Conservation (phyloP, 495 filamentous ascomycete genomes). For the Evansstolkia leycettana region DNA sequence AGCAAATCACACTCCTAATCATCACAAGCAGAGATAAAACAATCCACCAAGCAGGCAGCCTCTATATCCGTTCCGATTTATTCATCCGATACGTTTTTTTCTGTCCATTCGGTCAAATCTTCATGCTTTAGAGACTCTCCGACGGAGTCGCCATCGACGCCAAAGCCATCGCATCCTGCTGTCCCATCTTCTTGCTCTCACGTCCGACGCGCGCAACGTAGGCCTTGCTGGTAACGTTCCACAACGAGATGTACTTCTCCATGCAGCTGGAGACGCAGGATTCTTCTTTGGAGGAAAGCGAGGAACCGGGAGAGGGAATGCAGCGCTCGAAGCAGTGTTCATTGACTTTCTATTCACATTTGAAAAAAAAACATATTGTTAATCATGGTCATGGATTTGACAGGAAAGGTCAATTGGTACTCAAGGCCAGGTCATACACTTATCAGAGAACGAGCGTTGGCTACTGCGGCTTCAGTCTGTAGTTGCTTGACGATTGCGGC, state of each 20-base stretch:
- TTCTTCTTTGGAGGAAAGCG: slow-evolving; percentile 59
- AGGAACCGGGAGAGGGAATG: slow-evolving; percentile 69
- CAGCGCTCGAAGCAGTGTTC: slow-evolving; percentile 93
- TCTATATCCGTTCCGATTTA: too few species aligned
- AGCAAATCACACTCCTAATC: slow-evolving; percentile 1
- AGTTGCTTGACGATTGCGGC: slow-evolving; percentile 59
- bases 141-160: slow-evolving; percentile 12
- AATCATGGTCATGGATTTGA: neutral
- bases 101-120: too few species aligned
- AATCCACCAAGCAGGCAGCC: too few species aligned
- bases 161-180: slow-evolving; percentile 16
- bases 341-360: slow-evolving; percentile 90
- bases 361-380: neutral
- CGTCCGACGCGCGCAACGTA: slow-evolving; percentile 65
- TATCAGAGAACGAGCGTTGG: slow-evolving; percentile 64
- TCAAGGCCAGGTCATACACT: slow-evolving; percentile 48
- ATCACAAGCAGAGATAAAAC: too few species aligned
- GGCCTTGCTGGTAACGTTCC: slow-evolving; percentile 71
- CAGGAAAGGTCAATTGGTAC: neutral
- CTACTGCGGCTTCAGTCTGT: slow-evolving; percentile 58
- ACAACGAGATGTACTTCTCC: slow-evolving; percentile 93
- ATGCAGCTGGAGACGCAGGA: slow-evolving; percentile 79
- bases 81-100: too few species aligned
- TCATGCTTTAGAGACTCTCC: slow-evolving; percentile 3
- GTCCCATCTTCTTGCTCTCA: slow-evolving; percentile 34